These are phyloP conservation scores for Aspergillus neotritici DNA, from an alignment of 2,329 filamentous ascomycete genomes.

Conservation along the genomic window DNA sequence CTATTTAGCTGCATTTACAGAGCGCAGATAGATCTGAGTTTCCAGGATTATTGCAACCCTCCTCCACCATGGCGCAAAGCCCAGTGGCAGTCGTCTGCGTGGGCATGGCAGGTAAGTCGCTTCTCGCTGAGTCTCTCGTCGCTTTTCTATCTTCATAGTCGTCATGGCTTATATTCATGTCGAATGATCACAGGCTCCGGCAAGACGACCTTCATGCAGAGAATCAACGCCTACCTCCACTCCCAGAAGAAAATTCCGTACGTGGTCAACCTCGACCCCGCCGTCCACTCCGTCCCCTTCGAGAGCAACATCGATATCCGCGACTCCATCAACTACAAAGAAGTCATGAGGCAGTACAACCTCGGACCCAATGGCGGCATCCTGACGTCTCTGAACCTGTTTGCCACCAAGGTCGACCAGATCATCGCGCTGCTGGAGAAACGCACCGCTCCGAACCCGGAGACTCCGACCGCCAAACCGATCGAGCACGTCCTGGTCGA, in stretches of 20 bases:
- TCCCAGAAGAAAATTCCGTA: slow-evolving; percentile 76
- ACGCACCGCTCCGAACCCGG: slow-evolving; percentile 58
- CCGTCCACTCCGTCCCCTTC: slow-evolving; percentile 87
- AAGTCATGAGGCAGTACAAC: slow-evolving; percentile 99
- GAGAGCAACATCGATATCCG: slow-evolving; percentile 98
- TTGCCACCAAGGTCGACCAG: slow-evolving; percentile 97
- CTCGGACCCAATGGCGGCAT: slow-evolving; percentile 96
- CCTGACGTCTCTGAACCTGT: slow-evolving; percentile 89
- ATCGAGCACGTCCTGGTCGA: slow-evolving; percentile 86
- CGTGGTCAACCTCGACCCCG: slow-evolving; percentile 94
- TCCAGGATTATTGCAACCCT: not conserved
- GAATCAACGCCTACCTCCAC: slow-evolving; percentile 91
- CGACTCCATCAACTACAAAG: slow-evolving; percentile 97
- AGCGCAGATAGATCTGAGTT: no score
- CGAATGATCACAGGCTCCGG: slow-evolving; percentile 61
- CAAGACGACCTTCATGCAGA: slow-evolving; percentile 99
- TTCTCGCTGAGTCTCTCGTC: not conserved
- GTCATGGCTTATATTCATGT: not conserved
- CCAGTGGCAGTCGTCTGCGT: slow-evolving; percentile 86
- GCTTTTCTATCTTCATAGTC: slow-evolving; percentile 4
- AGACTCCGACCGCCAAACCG: slow-evolving; percentile 46
- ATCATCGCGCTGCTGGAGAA: slow-evolving; percentile 86
- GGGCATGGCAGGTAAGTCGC: slow-evolving; percentile 76
- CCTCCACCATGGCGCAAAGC: slow-evolving; percentile 42
- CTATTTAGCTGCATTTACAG: not conserved